These are phyloP conservation scores for Russula sp. DNA, from an alignment of 768 basidiomycete genomes.

Conservation along the genomic window DNA sequence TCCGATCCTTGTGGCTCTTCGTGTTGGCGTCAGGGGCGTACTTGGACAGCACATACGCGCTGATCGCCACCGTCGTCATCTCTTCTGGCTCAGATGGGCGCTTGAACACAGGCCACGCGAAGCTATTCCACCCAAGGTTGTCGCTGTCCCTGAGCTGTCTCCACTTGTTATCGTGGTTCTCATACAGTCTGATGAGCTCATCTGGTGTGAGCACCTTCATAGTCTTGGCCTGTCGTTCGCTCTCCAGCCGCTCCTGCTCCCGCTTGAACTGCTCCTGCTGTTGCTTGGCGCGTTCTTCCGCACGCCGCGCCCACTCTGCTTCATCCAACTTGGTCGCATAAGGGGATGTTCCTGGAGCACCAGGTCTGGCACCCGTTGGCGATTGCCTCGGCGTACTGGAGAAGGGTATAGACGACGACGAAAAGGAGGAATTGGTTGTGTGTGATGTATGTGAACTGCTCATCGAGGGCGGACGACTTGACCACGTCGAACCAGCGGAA, in stretches of 20 bases:
- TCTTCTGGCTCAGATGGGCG: conserved; percentile 52
- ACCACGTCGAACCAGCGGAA: conserved; percentile 19
- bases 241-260: conserved; percentile 55
- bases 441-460: conserved; percentile 19
- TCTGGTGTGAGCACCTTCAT: conserved; percentile 47
- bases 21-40: conserved; percentile 47
- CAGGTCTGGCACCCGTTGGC: conserved; percentile 10
- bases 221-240: conserved; percentile 34
- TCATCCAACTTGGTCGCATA: conserved; percentile 30
- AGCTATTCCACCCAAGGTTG: conserved; percentile 53
- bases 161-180: conserved; percentile 60
- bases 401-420: conserved; percentile 10
- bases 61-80: conserved; percentile 47
- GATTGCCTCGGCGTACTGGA: conserved; percentile 13
- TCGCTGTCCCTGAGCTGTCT: conserved; percentile 31
- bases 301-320: conserved; percentile 55
- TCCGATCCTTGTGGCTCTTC: conserved; percentile 56
- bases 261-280: conserved; percentile 64
- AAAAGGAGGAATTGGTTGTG: conserved; percentile 1
- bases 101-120: conserved; percentile 71
- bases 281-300: conserved; percentile 52
- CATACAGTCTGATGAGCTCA: conserved; percentile 48
- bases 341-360: conserved; percentile 18
- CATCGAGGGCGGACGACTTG: conserved; percentile 19
- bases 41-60: conserved; percentile 54